phyloP scores from a whole-genome alignment of 345 rosid species.

The Hibiscus mutabilis region DNA sequence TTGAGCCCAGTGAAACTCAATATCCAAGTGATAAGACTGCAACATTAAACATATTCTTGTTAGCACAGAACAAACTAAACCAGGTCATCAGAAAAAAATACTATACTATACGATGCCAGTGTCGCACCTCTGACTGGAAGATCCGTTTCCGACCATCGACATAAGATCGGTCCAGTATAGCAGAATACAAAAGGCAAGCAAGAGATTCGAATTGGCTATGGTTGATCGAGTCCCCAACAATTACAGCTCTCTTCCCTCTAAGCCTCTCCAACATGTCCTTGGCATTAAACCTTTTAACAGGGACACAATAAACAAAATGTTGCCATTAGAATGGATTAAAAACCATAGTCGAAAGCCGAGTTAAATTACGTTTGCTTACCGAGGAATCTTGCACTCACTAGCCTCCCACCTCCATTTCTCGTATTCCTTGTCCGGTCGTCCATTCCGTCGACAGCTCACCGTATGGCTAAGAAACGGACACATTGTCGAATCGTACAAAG shows the following conservation, averaged over 20 bases:
- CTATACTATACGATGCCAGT: background rate
- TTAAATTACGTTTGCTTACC: conserved; percentile 14
- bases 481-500: conserved; percentile 18
- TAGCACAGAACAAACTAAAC: background rate
- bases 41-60: background rate
- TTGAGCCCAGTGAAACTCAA: conserved; percentile 47
- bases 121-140: conserved; percentile 32
- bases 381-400: conserved; percentile 35
- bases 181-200: conserved; percentile 44
- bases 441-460: conserved; percentile 43
- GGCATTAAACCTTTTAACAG: conserved; percentile 30
- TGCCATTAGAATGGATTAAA: background rate
- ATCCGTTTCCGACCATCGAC: conserved; percentile 20
- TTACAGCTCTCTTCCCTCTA: conserved; percentile 41
- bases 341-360: background rate
- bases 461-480: conserved; percentile 46
- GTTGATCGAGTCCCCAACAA: conserved; percentile 54
- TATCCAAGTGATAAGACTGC: conserved; percentile 39
- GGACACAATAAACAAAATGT: background rate
- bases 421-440: conserved; percentile 39
- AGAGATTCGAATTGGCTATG: conserved; percentile 59
- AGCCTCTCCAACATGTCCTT: conserved; percentile 40
- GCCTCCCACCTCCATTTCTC: conserved; percentile 57
- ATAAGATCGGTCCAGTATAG: conserved; percentile 21
- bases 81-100: background rate